Evolutionary conservation across 371 early-diverging fungal genomes (phyloP), one percentile per base, ranked within the genome.

Genomic region (Coemansia sp.): DNA sequence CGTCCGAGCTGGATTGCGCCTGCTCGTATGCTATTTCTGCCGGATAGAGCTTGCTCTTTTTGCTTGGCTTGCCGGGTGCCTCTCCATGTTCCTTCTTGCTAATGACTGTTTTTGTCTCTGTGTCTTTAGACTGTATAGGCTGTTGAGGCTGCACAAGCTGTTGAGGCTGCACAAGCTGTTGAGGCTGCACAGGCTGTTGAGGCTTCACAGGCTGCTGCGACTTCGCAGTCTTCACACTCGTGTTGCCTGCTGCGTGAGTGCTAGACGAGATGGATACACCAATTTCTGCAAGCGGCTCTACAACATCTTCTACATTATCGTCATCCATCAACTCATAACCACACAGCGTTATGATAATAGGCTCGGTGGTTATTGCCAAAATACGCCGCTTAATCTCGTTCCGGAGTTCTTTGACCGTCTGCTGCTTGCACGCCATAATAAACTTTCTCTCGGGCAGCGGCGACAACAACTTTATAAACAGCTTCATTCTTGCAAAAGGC

Each of bases 281-380:
- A 7, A 65, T n/a, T 0, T 7, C 47, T 1, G 57, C 30, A 30
- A 26, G n/a, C 1, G 50, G 25, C 37, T 8, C 14, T 18, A 77
- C 26, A 4, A 77, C 28, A 26, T 77, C 77, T 2, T 1, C 12
- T 6, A 68, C 77, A 3, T 47, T 51, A 12, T 72, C 77, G 16
- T 77, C 73, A 50, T 77, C 77, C 77, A 77, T 77, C 30, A 77
- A 59, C 62, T 71, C 77, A 39, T 40, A 68, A 5, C 68, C 77
- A 28, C 58, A 58, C 3, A 28, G 39, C 1, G 48, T 12, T 3
- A 77, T 57, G 1, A 16, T 25, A 9, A 77, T 48, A 1, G 77
- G 72, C n/a, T 59, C 58, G 1, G 23, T 40, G 21, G 65, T 65
- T 3, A 77, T 51, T 3, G 47, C 18, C 0, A 26, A 16, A 5